A percentile compares a stretch with the other conserved stretches of the same genome.
These are phyloP conservation scores for Acanthamoeba healyi DNA, from an alignment of 208 protist species.

Conservation along the genomic window DNA sequence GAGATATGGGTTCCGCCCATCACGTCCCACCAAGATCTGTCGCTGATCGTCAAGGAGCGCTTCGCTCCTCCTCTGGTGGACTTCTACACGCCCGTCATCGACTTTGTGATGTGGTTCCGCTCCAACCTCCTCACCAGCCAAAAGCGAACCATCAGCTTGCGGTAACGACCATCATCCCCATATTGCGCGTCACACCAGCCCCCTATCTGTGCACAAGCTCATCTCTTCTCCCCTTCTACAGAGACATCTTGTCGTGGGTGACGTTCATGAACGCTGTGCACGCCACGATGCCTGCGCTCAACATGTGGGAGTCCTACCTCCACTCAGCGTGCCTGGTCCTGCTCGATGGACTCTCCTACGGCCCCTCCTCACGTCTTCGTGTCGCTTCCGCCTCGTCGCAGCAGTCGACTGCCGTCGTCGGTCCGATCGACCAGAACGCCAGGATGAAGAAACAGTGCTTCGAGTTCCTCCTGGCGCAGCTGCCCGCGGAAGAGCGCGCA, in stretches of 20 bases:
- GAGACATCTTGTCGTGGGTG: conserved; percentile 97
- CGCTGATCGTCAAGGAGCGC: conserved; percentile 93
- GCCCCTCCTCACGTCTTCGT: background rate
- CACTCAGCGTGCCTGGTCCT: conserved; percentile 97
- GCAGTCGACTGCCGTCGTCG: background rate
- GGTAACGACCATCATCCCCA: background rate
- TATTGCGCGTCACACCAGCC: background rate
- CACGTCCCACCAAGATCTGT: conserved; percentile 94
- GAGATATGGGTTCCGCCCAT: conserved; percentile 99
- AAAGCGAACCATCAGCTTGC: conserved; percentile 78
- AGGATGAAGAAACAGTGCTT: conserved; percentile 66
- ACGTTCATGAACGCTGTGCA: conserved; percentile 92
- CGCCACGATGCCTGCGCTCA: background rate
- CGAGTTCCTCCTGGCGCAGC: conserved; percentile 58
- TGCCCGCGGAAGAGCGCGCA: background rate
- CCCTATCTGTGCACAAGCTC: background rate
- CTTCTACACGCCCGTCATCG: conserved; percentile 84
- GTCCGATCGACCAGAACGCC: background rate
- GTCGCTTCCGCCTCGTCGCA: background rate
- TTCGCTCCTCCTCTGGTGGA: conserved; percentile 82
- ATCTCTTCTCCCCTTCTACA: background rate
- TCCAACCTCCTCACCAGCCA: conserved; percentile 70
- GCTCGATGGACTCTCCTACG: conserved; percentile 94
- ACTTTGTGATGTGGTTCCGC: conserved; percentile 87
- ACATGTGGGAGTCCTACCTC: conserved; percentile 88